phyloP scores from a whole-genome alignment of 176 grass and related monocot species.

The Carex cristatella region DNA sequence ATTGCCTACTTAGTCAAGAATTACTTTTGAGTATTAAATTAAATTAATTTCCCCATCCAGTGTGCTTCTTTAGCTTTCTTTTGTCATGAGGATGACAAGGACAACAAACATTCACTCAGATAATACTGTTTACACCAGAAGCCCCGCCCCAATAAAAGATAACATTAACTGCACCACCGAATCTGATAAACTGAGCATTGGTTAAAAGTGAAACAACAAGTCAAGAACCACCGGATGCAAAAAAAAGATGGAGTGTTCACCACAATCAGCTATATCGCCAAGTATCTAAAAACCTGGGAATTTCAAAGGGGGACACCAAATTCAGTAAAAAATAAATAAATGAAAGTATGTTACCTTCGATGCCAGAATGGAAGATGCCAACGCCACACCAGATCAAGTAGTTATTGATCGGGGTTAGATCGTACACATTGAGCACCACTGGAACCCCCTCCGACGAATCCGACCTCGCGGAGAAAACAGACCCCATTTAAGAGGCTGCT shows the following conservation, averaged over 20 bases:
- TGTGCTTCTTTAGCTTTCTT: conserved; percentile 11
- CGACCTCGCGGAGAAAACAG: conserved; percentile 29
- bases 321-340: not conserved
- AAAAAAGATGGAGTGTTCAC: not conserved
- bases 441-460: conserved; percentile 31
- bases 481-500: conserved; percentile 5
- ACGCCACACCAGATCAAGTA: conserved; percentile 88
- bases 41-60: not conserved
- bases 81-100: not conserved
- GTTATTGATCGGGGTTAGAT: conserved; percentile 95
- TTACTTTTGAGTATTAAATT: not conserved
- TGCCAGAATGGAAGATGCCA: conserved; percentile 95
- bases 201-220: not conserved
- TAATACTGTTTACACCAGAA: not conserved
- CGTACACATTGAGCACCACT: conserved; percentile 87
- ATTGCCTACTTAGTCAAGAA: not conserved
- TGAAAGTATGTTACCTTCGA: conserved; percentile 51
- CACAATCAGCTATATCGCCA: not conserved
- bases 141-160: not conserved
- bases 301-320: not conserved
- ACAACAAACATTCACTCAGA: not conserved
- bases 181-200: not conserved
- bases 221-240: conserved; percentile 1
- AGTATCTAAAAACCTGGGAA: not conserved
- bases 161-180: not conserved